Evolutionary conservation across 176 grass and related monocot genomes (phyloP), one percentile per base, ranked within the genome.

Genomic region (Aegilops sharonensis): DNA sequence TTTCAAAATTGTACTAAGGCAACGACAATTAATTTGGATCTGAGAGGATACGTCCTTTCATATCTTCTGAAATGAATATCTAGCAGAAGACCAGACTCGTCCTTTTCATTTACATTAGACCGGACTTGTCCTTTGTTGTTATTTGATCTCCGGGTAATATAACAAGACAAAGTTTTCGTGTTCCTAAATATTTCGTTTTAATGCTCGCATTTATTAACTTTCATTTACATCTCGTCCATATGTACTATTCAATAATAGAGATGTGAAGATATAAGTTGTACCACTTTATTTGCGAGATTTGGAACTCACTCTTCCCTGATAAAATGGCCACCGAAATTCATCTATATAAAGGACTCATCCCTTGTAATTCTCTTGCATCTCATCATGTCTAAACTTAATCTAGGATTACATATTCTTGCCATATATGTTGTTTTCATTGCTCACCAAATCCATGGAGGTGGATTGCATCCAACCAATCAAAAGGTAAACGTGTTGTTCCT

Each of bases 361-460:
- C 9, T 34, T 72, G 18, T 23, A 54, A 71, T 71, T 42, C 2
- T 42, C 36, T 42, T 37, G 36, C 68, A 72, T 72, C 68, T 42
- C 68, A 72, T 72, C 68, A 72, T 72, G 68, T 71, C 68, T 39
- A 71, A 71, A 71, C 68, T 71, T 11, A 71, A 23, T 10, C 18
- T 71, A 39, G 35, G 35, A 39, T 39, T 71, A 12, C 35, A 71
- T 71, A 40, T 71, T 40, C 9, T 71, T 71, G 9, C 5, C 35
- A 40, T 71, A 71, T 71, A 40, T 71, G 68, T 2, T 71, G n/a
- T 71, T 71, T 11, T 40, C 20, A 12, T 71, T 39, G 68, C 68
- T 40, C 35, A 40, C 21, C 35, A n/a, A 40, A 71, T 71, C 68
- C 34, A 71, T 40, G 68, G 35, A 40, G 35, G 35, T 40, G 68